These are phyloP conservation scores for Clarireedia hainanense DNA, from an alignment of 2,329 filamentous ascomycete genomes.

Conservation along the genomic window DNA sequence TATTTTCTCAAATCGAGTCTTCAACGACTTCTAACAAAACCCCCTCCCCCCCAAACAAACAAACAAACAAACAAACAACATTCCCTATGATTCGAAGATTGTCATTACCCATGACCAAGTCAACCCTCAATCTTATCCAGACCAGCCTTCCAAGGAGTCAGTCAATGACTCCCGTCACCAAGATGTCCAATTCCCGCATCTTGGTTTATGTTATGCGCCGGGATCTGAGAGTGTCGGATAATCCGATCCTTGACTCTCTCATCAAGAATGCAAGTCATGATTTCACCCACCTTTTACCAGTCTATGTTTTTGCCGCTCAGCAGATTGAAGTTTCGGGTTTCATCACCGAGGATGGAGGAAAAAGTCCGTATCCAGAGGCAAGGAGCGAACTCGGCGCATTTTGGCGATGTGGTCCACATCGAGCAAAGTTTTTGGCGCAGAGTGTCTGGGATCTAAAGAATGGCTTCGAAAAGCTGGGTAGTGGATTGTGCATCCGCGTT, in stretches of 20 bases:
- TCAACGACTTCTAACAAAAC: too few relatives aligned
- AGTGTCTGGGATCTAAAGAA: conserved; percentile 66
- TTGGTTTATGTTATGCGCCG: conserved; percentile 65
- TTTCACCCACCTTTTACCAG: conserved; percentile 62
- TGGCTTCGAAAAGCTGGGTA: conserved; percentile 49
- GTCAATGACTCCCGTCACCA: conserved; percentile 3
- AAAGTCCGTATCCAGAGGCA: conserved; percentile 62
- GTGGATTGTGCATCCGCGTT: conserved; percentile 55
- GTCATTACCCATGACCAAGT: neutral
- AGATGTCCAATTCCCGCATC: conserved; percentile 39
- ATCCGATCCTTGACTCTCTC: conserved; percentile 59
- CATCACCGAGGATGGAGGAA: conserved; percentile 36
- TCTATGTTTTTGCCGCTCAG: conserved; percentile 61
- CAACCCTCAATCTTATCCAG: neutral
- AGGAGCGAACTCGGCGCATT: conserved; percentile 57
- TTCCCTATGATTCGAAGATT: neutral
- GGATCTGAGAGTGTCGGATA: conserved; percentile 67
- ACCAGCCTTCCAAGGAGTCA: neutral
- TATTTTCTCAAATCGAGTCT: too few relatives aligned
- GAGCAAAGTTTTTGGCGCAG: conserved; percentile 65
- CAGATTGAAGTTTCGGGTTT: conserved; percentile 73
- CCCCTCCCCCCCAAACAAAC: too few relatives aligned
- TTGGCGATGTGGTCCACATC: conserved; percentile 66
- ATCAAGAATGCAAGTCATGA: conserved; percentile 41
- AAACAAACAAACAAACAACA: neutral